Percentiles rank a stretch among this genome's conserved stretches.
phyloP scores from a whole-genome alignment of 108 stramenopile genomes.

The Chaetoceros tenuissimus region DNA sequence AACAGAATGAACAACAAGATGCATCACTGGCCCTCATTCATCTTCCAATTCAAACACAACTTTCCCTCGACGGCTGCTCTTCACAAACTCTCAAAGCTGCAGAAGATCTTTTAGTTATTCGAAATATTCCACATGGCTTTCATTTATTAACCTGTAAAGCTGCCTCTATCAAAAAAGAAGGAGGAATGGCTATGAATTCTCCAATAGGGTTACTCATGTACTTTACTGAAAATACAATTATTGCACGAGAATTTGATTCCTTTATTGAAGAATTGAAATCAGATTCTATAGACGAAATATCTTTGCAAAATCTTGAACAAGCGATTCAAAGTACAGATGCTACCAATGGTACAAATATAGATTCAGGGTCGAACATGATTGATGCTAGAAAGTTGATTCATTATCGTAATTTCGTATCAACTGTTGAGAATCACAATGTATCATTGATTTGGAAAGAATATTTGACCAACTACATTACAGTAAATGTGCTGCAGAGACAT shows the following conservation, averaged over 20 bases:
- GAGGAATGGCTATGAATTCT: not conserved
- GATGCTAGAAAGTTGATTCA: constrained; percentile 21
- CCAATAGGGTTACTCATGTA: not conserved
- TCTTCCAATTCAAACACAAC: not conserved
- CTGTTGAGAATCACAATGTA: not conserved
- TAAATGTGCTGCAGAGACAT: constrained; percentile 5
- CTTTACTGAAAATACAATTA: not conserved
- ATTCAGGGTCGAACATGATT: constrained; percentile 8
- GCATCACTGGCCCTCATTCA: not conserved
- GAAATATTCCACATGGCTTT: constrained; percentile 5
- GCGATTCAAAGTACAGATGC: constrained; percentile 16
- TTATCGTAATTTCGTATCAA: constrained; percentile 28
- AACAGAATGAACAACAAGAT: no score
- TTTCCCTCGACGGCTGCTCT: not conserved
- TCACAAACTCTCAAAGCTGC: not conserved
- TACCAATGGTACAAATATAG: constrained; percentile 11
- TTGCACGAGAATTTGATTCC: constrained; percentile 34
- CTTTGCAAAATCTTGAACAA: constrained; percentile 26
- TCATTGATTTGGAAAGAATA: constrained; percentile 11
- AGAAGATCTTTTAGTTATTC: not conserved
- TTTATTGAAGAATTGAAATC: constrained; percentile 68
- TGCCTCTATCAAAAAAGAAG: not conserved
- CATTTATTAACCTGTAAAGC: constrained; percentile 29
- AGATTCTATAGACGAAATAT: constrained; percentile 36
- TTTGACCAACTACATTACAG: constrained; percentile 9